Evolutionary conservation across 768 basidiomycete species (phyloP).

Genomic region (Mycena olivaceomarginata): DNA sequence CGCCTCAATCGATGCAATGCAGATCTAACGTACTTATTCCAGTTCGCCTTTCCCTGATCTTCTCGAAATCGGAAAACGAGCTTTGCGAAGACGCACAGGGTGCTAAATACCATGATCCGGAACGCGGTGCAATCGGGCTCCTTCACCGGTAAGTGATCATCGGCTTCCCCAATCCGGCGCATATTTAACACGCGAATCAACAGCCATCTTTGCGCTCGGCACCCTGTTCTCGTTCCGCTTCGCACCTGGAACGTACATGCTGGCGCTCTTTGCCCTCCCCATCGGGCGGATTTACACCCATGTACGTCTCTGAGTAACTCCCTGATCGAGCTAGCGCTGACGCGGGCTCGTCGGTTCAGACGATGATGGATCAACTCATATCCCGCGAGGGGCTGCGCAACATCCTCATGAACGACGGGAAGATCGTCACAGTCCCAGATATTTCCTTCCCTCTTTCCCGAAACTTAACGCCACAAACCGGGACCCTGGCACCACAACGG

Average conservation of each 20-base stretch:
- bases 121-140: constrained; percentile 21
- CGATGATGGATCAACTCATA: constrained; percentile 4
- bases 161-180: too few relatives aligned
- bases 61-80: constrained; percentile 19
- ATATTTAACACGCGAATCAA: too few relatives aligned
- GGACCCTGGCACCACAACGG: not conserved
- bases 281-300: constrained; percentile 36
- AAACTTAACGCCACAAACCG: not conserved
- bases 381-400: not conserved
- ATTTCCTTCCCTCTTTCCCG: not conserved
- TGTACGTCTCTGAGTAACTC: not conserved
- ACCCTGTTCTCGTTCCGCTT: constrained; percentile 30
- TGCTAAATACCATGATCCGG: constrained; percentile 21
- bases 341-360: not conserved
- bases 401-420: not conserved
- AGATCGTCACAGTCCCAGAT: not conserved
- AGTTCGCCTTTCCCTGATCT: not conserved
- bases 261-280: constrained; percentile 25
- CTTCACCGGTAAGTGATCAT: constrained; percentile 15
- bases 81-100: constrained; percentile 16
- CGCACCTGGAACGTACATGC: too few relatives aligned
- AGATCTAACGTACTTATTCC: not conserved
- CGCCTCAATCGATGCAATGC: not conserved
- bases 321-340: not conserved
- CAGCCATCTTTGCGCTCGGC: constrained; percentile 33